phyloP scores from a whole-genome alignment of 1,284 basidiomycete genomes.

The Amylostereum areolatum region DNA sequence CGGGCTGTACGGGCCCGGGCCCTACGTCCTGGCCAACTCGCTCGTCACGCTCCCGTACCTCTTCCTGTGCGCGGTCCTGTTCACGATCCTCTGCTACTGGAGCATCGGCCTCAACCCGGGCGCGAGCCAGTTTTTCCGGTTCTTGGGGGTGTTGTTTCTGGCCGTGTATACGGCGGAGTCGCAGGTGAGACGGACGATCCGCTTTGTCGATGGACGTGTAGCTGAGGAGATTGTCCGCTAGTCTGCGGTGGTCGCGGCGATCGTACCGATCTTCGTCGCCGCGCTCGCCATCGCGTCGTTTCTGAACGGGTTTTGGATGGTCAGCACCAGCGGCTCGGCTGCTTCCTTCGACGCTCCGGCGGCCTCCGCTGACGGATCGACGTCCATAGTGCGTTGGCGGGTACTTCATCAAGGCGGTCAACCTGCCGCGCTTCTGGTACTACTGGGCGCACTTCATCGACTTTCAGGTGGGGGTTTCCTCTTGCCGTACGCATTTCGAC shows the following conservation, averaged over 20 bases:
- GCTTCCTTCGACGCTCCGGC: background rate
- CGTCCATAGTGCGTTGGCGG: conserved; percentile 24
- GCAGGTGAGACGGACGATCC: conserved; percentile 28
- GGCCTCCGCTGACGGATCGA: background rate
- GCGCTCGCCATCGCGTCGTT: conserved; percentile 53
- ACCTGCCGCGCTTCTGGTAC: conserved; percentile 55
- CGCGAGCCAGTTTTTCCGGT: conserved; percentile 45
- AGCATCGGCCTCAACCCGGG: conserved; percentile 42
- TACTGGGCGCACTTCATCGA: conserved; percentile 52
- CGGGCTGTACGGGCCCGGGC: conserved; percentile 52
- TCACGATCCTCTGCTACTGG: conserved; percentile 23
- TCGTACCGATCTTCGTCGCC: conserved; percentile 56
- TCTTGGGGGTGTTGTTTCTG: conserved; percentile 50
- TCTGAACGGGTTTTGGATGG: conserved; percentile 62
- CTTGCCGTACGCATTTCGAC: conserved; percentile 8
- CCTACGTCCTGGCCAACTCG: conserved; percentile 45
- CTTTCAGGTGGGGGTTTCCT: conserved; percentile 22
- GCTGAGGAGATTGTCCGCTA: no score
- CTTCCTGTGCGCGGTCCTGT: conserved; percentile 39
- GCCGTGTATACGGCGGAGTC: conserved; percentile 53
- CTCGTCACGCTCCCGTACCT: conserved; percentile 56
- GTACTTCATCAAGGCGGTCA: conserved; percentile 41
- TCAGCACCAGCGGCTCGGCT: conserved; percentile 13
- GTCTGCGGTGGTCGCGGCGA: conserved; percentile 42
- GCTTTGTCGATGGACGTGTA: no score